These are phyloP conservation scores for Ceriops tagal DNA, from an alignment of 345 rosid genomes.

Conservation along the genomic window DNA sequence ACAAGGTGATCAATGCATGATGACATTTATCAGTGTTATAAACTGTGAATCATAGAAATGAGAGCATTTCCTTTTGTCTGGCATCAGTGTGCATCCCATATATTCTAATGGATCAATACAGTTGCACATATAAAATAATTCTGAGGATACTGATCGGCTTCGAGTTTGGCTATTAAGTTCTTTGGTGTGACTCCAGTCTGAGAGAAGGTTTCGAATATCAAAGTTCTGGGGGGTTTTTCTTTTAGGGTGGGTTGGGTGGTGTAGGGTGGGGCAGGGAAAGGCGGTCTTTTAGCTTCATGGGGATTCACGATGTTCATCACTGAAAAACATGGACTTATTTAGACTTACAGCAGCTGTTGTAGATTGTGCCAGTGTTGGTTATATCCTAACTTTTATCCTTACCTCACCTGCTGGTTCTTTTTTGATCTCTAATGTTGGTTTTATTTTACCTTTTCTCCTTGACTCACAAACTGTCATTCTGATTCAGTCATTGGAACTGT, in stretches of 20 bases:
- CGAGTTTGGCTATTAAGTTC: background rate
- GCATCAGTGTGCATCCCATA: background rate
- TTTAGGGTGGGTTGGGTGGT: too few species aligned
- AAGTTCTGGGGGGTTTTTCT: too few species aligned
- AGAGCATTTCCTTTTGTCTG: background rate
- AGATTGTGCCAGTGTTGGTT: too few species aligned
- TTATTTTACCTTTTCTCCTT: slow-evolving; percentile 1
- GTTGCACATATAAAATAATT: background rate
- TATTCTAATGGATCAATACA: background rate
- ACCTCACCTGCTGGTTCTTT: background rate
- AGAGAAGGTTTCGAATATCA: background rate
- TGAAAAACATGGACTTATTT: too few species aligned
- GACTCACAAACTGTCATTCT: slow-evolving; percentile 4
- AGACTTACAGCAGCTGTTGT: too few species aligned
- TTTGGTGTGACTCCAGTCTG: background rate
- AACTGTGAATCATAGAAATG: background rate
- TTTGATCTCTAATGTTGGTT: slow-evolving; percentile 1
- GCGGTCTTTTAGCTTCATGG: too few species aligned
- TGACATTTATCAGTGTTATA: background rate
- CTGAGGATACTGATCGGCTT: background rate
- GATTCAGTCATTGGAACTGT: slow-evolving; percentile 47
- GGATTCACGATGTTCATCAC: too few species aligned
- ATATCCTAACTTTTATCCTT: background rate
- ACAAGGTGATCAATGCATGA: slow-evolving; percentile 50
- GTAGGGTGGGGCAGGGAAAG: too few species aligned